Percentiles rank a stretch among this genome's conserved stretches.
These are phyloP conservation scores for Akanthomyces dipterigenus DNA, from an alignment of 2,329 filamentous ascomycete species.

Conservation along the genomic window DNA sequence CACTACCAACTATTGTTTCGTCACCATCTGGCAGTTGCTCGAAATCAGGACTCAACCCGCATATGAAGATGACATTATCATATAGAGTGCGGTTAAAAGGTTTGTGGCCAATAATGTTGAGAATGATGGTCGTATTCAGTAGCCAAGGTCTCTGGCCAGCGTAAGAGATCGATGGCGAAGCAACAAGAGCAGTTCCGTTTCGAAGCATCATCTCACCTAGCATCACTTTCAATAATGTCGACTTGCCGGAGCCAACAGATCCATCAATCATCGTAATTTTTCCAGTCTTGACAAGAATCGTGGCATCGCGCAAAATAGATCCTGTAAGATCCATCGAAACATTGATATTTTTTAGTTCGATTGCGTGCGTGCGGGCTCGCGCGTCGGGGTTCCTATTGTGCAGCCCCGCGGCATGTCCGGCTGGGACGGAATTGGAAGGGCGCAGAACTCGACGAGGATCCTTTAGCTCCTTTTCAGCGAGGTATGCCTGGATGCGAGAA, in stretches of 20 bases:
- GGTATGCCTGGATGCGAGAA: not conserved
- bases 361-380: not conserved
- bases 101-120: constrained; percentile 30
- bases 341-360: not conserved
- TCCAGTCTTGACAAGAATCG: not conserved
- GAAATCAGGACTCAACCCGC: not conserved
- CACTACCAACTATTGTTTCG: not conserved
- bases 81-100: not conserved
- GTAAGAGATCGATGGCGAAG: constrained; percentile 9
- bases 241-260: constrained; percentile 5
- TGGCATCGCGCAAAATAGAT: not conserved
- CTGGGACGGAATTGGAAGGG: not conserved
- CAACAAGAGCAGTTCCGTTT: not conserved
- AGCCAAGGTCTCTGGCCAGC: constrained; percentile 33
- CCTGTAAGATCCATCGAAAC: not conserved
- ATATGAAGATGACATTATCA: not conserved
- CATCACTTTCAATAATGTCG: not conserved
- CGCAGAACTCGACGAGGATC: not conserved
- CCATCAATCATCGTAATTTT: not conserved
- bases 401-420: too few species aligned
- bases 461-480: not conserved
- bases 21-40: not conserved
- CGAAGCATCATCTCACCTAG: not conserved
- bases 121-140: constrained; percentile 31
- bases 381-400: not conserved